Percentiles rank a stretch among this genome's conserved stretches.
These are phyloP conservation scores for Candida tammaniensis DNA, from an alignment of 805 yeast species.

Conservation along the genomic window DNA sequence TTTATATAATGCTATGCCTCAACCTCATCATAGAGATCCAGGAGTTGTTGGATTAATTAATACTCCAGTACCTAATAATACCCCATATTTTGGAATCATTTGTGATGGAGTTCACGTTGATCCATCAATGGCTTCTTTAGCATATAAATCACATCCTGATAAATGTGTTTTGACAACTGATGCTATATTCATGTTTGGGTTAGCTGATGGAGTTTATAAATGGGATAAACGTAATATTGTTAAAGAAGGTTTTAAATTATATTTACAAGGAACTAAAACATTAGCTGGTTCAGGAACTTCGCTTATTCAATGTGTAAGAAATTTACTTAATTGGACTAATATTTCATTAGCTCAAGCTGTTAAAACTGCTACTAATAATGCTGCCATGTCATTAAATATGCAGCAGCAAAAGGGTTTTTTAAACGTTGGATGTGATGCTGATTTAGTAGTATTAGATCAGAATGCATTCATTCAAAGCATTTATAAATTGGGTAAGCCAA, in stretches of 20 bases:
- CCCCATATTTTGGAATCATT: slow-evolving; percentile 53
- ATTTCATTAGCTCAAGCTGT: slow-evolving; percentile 51
- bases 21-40: slow-evolving; percentile 56
- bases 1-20: slow-evolving; percentile 61
- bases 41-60: slow-evolving; percentile 52
- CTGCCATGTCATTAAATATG: slow-evolving; percentile 48
- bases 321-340: slow-evolving; percentile 49
- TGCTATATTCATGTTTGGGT: slow-evolving; percentile 56
- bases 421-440: slow-evolving; percentile 54
- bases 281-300: slow-evolving; percentile 64
- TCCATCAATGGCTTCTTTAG: slow-evolving; percentile 49
- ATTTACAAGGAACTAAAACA: slow-evolving; percentile 52
- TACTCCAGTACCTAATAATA: slow-evolving; percentile 22
- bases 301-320: slow-evolving; percentile 48
- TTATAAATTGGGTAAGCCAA: slow-evolving; percentile 47
- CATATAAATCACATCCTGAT: slow-evolving; percentile 51
- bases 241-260: slow-evolving; percentile 46
- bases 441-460: slow-evolving; percentile 45
- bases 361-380: slow-evolving; percentile 52
- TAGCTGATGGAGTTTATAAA: slow-evolving; percentile 53
- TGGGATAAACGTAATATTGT: slow-evolving; percentile 50
- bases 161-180: slow-evolving; percentile 57
- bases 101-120: slow-evolving; percentile 61
- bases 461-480: slow-evolving; percentile 45
- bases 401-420: slow-evolving; percentile 48